Evolutionary conservation across 2,329 filamentous ascomycete genomes (phyloP), one percentile per base, ranked within the genome.

Genomic region (Raffaelea arxii): DNA sequence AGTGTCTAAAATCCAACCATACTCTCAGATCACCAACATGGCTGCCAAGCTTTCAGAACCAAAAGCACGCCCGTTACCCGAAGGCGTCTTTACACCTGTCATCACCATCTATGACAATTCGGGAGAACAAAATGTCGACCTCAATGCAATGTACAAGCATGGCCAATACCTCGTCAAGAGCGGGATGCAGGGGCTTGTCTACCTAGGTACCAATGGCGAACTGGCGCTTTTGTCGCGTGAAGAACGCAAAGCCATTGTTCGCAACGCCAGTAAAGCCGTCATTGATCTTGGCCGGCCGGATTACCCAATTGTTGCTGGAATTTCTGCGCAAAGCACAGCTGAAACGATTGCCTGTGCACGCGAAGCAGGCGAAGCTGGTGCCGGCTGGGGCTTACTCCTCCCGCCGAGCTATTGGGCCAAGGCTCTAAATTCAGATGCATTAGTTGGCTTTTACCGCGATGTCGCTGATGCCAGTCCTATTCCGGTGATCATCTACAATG

Each of bases 401-500:
- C 63, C 65, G 2, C 65, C 65, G 1, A 62, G 58, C 25, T 69
- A 66, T 44, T 68, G 63, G 62, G 56, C 60, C 14, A 64, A 64
- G 48, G 60, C 62, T 3, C 51, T 66, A 2, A 55, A 53, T 0
- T 59, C 59, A 22, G 62, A 65, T 38, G 61, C 59, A 1, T 49
- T 65, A 27, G 38, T 65, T 10, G 57, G 53, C 2, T 66, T 63
- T 41, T 67, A 63, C 43, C 52, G 57, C 11, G 64, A 65, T n/a
- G 62, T 66, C 3, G 64, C 65, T 1, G 61, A 65, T 36, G 49
- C 54, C 3, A 75, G 10, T 16, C 37, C 37, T 7, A 40, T 40
- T 71, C 75, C n/a, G 66, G 84, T 36, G 64, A 75, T 25, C 67
- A 74, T 25, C 78, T 81, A 62, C 88, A 86, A 69, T 65, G 56